Base-by-base conservation (phyloP, 1,284 basidiomycete species). In the Bjerkandera adusta region DNA sequence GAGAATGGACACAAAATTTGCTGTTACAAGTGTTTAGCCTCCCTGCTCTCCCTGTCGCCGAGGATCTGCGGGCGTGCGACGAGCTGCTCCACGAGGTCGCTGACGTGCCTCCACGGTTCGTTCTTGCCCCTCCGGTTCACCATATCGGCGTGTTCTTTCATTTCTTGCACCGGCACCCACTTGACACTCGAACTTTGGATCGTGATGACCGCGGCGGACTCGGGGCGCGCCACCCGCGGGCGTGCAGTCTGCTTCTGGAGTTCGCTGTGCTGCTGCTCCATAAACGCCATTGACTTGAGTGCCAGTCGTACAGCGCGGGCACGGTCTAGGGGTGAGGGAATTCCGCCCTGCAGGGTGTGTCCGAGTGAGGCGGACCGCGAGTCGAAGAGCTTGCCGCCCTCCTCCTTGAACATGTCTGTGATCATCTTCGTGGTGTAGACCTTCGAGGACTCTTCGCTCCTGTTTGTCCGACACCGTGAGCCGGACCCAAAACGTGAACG, bases 271-370 rank as follows among this genome's bases (percentile, higher is more conserved):
- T 97, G 84, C 47, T 79, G 65, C 68, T 98, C 96, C 55, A 99
- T 77, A 79, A 97, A 98, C 42, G 84, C 73, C 88, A 98, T 95
- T 72, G 92, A 96, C 58, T 90, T 88, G 52, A 97, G 75, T 6
- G 95, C 86, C 33, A 98, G 77, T 36, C 95, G 86, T 1, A 91
- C 89, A 1, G 93, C 96, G 15, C 93, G 87, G 0, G 89, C 85
- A 49, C 96, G 89, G 70, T 99, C 97, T 55, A 92, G 77, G 0
- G 96, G 96, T 0, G 94, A 96, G 3, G 96, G 96, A 3, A 92
- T 85, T 4, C 93, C 93, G 15, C 96, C 96, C 65, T 99, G 96
- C 7, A 99, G 73, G 1, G 94, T 97, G 70, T 99, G 97, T 8
- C 97, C 96, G 16, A 99, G 83, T 3, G 90, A 87, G 13, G 96